phyloP scores from a whole-genome alignment of 768 basidiomycete species.

The Phanerochaete carnosa region DNA sequence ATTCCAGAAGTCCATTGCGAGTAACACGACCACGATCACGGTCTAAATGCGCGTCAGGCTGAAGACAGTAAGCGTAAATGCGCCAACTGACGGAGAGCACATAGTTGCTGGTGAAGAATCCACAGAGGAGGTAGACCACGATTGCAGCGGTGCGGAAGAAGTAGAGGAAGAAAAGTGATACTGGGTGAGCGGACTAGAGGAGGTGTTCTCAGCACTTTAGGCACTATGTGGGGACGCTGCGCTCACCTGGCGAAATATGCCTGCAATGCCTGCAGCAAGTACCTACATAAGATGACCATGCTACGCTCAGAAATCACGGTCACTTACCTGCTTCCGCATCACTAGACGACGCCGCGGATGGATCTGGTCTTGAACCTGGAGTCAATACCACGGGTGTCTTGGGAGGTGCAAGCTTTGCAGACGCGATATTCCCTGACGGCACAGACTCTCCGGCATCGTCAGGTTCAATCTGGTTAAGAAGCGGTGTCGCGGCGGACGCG shows the following conservation, averaged over 20 bases:
- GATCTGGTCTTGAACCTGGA: conserved; percentile 41
- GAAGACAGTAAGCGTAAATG: not conserved
- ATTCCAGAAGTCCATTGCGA: conserved; percentile 99
- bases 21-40: conserved; percentile 86
- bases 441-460: conserved; percentile 55
- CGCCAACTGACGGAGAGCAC: conserved; percentile 75
- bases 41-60: conserved; percentile 43
- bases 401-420: conserved; percentile 30
- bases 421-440: conserved; percentile 26
- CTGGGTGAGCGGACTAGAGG: conserved; percentile 70
- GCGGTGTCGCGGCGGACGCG: conserved; percentile 45
- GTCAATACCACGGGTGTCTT: conserved; percentile 52
- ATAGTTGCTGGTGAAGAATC: conserved; percentile 85
- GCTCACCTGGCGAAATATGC: conserved; percentile 71
- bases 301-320: not conserved
- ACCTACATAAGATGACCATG: not conserved
- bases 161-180: conserved; percentile 85
- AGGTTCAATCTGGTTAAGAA: conserved; percentile 80
- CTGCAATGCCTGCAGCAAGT: conserved; percentile 44
- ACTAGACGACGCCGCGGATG: conserved; percentile 50
- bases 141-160: conserved; percentile 88
- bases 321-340: conserved; percentile 77
- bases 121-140: conserved; percentile 89
- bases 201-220: not conserved
- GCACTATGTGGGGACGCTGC: not conserved